Conservation (phyloP, 2,329 filamentous ascomycete species). For the Gnomoniopsis sp. region DNA sequence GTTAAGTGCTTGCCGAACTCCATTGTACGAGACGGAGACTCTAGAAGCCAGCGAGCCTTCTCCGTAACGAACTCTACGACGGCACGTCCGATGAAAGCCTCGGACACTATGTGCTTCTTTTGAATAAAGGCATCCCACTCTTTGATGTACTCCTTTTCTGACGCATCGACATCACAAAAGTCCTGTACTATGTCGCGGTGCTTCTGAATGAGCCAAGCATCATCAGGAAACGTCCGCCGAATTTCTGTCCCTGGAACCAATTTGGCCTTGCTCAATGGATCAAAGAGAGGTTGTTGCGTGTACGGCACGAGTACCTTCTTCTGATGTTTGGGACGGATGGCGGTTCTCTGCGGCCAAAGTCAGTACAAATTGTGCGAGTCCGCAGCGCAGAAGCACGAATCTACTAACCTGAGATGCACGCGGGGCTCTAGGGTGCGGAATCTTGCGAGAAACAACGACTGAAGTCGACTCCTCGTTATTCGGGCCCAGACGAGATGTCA, state of each 20-base stretch:
- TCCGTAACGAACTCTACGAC: constrained; percentile 50
- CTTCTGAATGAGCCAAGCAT: constrained; percentile 56
- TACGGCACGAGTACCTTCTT: constrained; percentile 43
- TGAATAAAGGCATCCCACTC: constrained; percentile 57
- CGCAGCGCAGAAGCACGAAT: not conserved
- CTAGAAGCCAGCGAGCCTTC: constrained; percentile 51
- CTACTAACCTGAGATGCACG: constrained; percentile 6
- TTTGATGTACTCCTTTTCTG: constrained; percentile 56
- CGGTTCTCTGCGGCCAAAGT: not conserved
- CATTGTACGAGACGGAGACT: constrained; percentile 42
- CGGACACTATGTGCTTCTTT: constrained; percentile 46
- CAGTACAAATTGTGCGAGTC: not conserved
- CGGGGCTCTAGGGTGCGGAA: constrained; percentile 4
- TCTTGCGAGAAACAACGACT: constrained; percentile 1
- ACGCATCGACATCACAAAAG: constrained; percentile 50
- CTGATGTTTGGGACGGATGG: constrained; percentile 20
- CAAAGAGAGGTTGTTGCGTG: constrained; percentile 52
- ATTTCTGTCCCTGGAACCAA: constrained; percentile 48
- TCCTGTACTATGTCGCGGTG: constrained; percentile 56
- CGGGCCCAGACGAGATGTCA: constrained; percentile 38
- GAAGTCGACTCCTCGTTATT: constrained; percentile 27
- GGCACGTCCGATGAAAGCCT: constrained; percentile 47
- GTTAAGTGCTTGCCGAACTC: constrained; percentile 55
- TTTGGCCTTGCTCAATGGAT: constrained; percentile 52
- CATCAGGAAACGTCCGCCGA: constrained; percentile 41